These are phyloP conservation scores for Crucibulum laeve DNA, from an alignment of 768 basidiomycete genomes.

Conservation along the genomic window DNA sequence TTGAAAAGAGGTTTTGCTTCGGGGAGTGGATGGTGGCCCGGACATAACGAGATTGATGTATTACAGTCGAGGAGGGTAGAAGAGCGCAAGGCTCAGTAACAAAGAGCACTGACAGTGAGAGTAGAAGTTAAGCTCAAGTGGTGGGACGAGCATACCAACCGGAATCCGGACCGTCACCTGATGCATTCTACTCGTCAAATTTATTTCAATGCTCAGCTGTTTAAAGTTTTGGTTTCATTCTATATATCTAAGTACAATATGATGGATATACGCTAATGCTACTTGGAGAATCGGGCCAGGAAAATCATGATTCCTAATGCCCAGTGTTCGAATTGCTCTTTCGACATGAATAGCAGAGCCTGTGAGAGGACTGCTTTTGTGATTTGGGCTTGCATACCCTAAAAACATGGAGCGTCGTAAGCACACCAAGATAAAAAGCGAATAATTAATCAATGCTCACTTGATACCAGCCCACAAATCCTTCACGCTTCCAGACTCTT, in stretches of 20 bases:
- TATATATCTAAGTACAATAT: conserved; percentile 3
- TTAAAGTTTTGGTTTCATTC: neutral
- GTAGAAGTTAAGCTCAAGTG: too few relatives aligned
- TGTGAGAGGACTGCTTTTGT: conserved; percentile 94
- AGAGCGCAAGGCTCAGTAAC: too few relatives aligned
- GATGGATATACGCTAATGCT: conserved; percentile 3
- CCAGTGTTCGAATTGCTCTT: conserved; percentile 95
- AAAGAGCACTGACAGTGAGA: too few relatives aligned
- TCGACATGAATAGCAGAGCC: conserved; percentile 93
- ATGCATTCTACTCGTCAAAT: too few relatives aligned
- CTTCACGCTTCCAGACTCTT: conserved; percentile 70
- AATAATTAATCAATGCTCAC: conserved; percentile 33
- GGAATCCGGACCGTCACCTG: too few relatives aligned
- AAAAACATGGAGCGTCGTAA: conserved; percentile 4
- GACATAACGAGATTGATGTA: conserved; percentile 19
- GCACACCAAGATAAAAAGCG: neutral
- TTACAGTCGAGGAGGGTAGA: too few relatives aligned
- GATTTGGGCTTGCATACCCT: conserved; percentile 98
- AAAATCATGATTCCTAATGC: conserved; percentile 68
- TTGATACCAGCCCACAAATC: conserved; percentile 94
- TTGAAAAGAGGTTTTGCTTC: conserved; percentile 27
- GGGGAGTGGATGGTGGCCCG: conserved; percentile 34
- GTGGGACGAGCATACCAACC: too few relatives aligned
- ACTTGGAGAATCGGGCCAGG: conserved; percentile 31
- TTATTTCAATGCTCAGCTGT: too few relatives aligned